Evolutionary conservation across 2,329 filamentous ascomycete genomes (phyloP).

Genomic region (Paecilomyces formosus): DNA sequence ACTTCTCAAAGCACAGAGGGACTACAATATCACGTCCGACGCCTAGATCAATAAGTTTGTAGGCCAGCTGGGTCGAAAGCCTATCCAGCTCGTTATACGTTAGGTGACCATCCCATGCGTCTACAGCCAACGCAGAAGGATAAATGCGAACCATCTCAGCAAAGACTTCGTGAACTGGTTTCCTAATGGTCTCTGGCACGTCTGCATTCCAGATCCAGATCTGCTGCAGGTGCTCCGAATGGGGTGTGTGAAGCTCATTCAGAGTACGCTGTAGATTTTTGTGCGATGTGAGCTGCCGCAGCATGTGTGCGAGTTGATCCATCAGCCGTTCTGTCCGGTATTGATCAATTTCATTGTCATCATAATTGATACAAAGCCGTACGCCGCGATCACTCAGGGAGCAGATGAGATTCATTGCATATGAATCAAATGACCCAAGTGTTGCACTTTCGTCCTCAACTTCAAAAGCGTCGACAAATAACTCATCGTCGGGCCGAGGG

Average conservation of each 20-base stretch:
- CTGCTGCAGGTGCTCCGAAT: background rate
- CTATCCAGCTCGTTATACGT: slow-evolving; percentile 13
- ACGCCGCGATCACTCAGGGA: background rate
- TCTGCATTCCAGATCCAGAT: background rate
- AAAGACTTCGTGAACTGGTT: slow-evolving; percentile 2
- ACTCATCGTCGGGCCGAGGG: too few species aligned
- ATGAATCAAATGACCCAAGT: background rate
- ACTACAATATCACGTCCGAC: slow-evolving; percentile 14
- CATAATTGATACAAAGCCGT: background rate
- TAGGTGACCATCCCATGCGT: slow-evolving; percentile 14
- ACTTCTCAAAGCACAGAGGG: slow-evolving; percentile 15
- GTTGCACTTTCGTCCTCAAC: background rate
- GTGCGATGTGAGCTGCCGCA: background rate
- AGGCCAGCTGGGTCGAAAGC: slow-evolving; percentile 19
- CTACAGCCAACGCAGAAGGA: slow-evolving; percentile 3
- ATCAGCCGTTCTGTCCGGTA: background rate
- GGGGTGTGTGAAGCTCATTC: too few species aligned
- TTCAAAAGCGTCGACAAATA: too few species aligned
- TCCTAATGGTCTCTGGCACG: background rate
- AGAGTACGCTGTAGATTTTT: background rate
- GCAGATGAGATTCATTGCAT: slow-evolving; percentile 1
- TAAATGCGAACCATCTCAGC: background rate
- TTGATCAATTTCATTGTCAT: background rate
- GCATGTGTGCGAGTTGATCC: background rate
- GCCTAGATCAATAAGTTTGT: slow-evolving; percentile 18